phyloP scores from a whole-genome alignment of 331 rosid species.

The Erythrophleum ivorense region DNA sequence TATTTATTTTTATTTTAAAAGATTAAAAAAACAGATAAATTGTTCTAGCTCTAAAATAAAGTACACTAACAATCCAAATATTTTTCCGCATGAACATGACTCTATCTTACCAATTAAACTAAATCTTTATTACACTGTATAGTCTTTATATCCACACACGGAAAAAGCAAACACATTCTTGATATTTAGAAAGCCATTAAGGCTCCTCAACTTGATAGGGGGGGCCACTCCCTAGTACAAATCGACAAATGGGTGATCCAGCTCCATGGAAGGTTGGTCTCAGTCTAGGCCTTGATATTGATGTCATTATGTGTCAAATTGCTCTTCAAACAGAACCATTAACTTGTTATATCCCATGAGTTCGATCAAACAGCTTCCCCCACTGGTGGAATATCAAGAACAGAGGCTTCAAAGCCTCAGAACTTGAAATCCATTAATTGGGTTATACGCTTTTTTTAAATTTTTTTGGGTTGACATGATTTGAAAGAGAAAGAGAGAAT shows the following conservation, averaged over 20 bases:
- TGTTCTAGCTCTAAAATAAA: background rate
- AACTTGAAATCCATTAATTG: constrained; percentile 27
- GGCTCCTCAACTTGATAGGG: constrained; percentile 33
- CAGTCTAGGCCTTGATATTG: constrained; percentile 30
- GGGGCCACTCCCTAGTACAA: constrained; percentile 41
- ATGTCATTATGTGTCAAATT: constrained; percentile 35
- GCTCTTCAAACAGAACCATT: constrained; percentile 32
- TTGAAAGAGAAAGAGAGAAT: constrained; percentile 50
- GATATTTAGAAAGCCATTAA: constrained; percentile 10
- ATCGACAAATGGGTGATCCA: constrained; percentile 46
- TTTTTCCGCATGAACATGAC: background rate
- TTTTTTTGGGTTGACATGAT: constrained; percentile 49
- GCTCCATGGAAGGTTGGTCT: constrained; percentile 42
- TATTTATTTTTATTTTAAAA: background rate
- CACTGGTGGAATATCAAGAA: constrained; percentile 46
- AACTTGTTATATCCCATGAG: constrained; percentile 7
- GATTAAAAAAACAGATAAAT: background rate
- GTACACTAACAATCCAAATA: no score
- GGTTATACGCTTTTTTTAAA: constrained; percentile 21
- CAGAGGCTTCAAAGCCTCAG: constrained; percentile 26
- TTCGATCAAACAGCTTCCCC: constrained; percentile 50
- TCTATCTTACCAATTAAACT: background rate
- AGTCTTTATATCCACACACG: background rate
- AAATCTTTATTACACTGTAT: background rate
- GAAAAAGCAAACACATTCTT: constrained; percentile 26